A percentile compares a stretch with the other conserved stretches of the same genome.
Conservation (phyloP, 2,329 filamentous ascomycete species). For the Pochonia chlamydosporia region DNA sequence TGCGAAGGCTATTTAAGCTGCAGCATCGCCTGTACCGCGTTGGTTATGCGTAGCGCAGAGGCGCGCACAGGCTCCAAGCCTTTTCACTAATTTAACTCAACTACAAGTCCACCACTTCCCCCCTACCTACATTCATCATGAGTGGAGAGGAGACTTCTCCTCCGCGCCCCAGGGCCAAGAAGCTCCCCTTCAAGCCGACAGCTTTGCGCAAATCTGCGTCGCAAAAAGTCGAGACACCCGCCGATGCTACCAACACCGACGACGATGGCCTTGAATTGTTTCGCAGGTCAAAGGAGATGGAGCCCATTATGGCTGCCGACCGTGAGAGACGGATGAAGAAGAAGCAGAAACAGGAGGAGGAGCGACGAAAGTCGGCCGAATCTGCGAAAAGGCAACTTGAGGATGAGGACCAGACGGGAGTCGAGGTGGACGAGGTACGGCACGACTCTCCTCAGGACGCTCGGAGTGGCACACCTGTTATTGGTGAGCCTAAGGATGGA, state of each 20-base stretch:
- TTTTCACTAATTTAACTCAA: background rate
- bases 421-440: background rate
- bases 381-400: constrained; percentile 17
- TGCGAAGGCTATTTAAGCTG: background rate
- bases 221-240: constrained; percentile 4
- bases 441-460: background rate
- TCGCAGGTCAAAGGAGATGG: constrained; percentile 43
- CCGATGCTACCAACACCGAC: constrained; percentile 14
- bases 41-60: constrained; percentile 1
- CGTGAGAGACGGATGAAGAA: constrained; percentile 24
- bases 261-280: constrained; percentile 41
- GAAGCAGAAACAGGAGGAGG: constrained; percentile 18
- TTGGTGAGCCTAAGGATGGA: background rate
- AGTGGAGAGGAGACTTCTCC: constrained; percentile 21
- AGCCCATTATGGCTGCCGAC: constrained; percentile 37
- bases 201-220: constrained; percentile 29
- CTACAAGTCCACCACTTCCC: background rate
- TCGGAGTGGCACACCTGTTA: constrained; percentile 1
- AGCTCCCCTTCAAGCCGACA: constrained; percentile 46
- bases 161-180: constrained; percentile 27
- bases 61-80: background rate
- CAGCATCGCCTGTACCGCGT: background rate
- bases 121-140: constrained; percentile 18
- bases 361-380: constrained; percentile 8
- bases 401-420: constrained; percentile 11